Evolutionary conservation across 2,329 filamentous ascomycete species (phyloP).

Genomic region (Stagonosporopsis chrysanthemi): DNA sequence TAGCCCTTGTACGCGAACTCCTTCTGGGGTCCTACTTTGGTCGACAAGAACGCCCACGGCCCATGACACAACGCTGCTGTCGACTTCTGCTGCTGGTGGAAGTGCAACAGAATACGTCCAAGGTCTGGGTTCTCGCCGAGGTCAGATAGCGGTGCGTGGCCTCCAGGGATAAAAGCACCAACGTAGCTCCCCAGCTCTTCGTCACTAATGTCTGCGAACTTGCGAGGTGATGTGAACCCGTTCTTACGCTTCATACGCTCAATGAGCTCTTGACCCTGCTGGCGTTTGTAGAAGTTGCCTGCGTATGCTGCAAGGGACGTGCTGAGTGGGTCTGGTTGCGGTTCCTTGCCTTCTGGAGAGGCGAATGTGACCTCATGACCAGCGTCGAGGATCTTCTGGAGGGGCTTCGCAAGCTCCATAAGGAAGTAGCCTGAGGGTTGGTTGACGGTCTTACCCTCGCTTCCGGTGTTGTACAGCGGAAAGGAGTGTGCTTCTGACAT

Average conservation of each 20-base stretch:
- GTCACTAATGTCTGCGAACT: slow-evolving; percentile 51
- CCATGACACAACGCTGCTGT: slow-evolving; percentile 59
- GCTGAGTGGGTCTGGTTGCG: slow-evolving; percentile 53
- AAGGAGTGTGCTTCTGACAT: slow-evolving; percentile 54
- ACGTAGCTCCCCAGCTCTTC: slow-evolving; percentile 50
- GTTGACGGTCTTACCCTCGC: slow-evolving; percentile 33
- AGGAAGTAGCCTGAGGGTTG: slow-evolving; percentile 44
- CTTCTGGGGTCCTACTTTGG: slow-evolving; percentile 44
- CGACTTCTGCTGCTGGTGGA: slow-evolving; percentile 52
- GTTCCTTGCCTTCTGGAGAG: slow-evolving; percentile 54
- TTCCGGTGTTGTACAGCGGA: slow-evolving; percentile 37
- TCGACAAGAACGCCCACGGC: slow-evolving; percentile 55
- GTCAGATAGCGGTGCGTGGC: slow-evolving; percentile 55
- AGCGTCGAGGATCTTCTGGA: slow-evolving; percentile 37
- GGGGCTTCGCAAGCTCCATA: slow-evolving; percentile 45
- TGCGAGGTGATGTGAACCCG: slow-evolving; percentile 50
- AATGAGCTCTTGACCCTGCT: slow-evolving; percentile 52
- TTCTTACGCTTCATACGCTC: slow-evolving; percentile 57
- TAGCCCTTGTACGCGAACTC: slow-evolving; percentile 57
- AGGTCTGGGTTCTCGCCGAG: slow-evolving; percentile 53
- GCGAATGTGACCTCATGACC: slow-evolving; percentile 56
- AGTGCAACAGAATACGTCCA: slow-evolving; percentile 53
- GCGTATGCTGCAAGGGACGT: slow-evolving; percentile 53
- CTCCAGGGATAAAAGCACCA: slow-evolving; percentile 56
- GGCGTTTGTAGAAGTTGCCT: slow-evolving; percentile 57